A percentile compares a stretch with the other conserved stretches of the same genome.
Conservation (phyloP, 306 rosid genomes). For the Carpinus viminea region DNA sequence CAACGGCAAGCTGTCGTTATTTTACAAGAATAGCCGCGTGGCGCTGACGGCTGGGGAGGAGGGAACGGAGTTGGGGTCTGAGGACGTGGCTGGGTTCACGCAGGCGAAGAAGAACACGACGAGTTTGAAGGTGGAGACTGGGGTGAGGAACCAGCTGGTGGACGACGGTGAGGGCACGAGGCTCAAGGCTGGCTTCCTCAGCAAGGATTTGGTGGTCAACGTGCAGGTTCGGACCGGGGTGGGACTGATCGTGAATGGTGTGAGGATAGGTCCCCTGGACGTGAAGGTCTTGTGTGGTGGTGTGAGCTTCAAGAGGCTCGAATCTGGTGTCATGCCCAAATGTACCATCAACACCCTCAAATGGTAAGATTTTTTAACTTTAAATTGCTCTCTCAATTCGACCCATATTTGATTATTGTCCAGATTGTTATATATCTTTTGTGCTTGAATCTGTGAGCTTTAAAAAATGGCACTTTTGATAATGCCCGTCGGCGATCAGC, state of each 20-base stretch:
- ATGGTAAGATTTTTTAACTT: slow-evolving; percentile 45
- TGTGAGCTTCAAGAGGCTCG: slow-evolving; percentile 46
- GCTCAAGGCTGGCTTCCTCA: slow-evolving; percentile 26
- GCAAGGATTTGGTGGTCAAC: slow-evolving; percentile 43
- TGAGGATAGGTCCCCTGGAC: slow-evolving; percentile 38
- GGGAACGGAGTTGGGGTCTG: slow-evolving; percentile 30
- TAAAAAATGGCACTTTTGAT: too few species aligned
- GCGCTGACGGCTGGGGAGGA: slow-evolving; percentile 28
- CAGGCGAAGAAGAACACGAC: slow-evolving; percentile 35
- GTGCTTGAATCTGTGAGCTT: too few species aligned
- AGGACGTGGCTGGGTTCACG: slow-evolving; percentile 25
- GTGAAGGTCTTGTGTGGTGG: slow-evolving; percentile 53
- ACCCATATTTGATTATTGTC: too few species aligned
- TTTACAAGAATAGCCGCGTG: slow-evolving; percentile 24
- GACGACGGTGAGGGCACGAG: slow-evolving; percentile 36
- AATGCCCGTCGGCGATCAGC: too few species aligned
- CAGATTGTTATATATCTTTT: too few species aligned
- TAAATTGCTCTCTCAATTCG: too few species aligned
- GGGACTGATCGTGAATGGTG: slow-evolving; percentile 36
- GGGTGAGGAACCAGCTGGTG: slow-evolving; percentile 36
- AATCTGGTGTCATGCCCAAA: slow-evolving; percentile 49
- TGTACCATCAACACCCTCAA: slow-evolving; percentile 53
- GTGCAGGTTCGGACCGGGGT: slow-evolving; percentile 42
- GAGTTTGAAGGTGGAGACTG: slow-evolving; percentile 46
- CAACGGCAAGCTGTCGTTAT: slow-evolving; percentile 41